Evolutionary conservation across 192 early-diverging fungal species (phyloP).

Genomic region (Dissophora ornata): DNA sequence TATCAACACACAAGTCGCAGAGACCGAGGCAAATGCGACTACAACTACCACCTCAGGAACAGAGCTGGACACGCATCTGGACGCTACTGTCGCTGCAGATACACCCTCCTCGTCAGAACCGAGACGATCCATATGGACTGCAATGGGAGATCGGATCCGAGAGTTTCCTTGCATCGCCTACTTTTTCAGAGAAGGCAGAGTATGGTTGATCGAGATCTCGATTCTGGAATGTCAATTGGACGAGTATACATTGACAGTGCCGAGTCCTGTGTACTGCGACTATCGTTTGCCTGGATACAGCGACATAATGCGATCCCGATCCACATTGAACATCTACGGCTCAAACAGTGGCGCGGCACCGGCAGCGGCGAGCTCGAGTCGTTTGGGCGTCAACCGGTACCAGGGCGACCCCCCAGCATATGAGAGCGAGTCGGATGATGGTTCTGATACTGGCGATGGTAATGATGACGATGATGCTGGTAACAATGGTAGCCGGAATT

Average conservation of each 20-base stretch:
- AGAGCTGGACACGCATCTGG: not conserved
- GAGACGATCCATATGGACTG: not conserved
- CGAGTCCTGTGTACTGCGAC: slow-evolving; percentile 44
- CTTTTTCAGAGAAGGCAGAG: slow-evolving; percentile 15
- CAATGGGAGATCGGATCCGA: not conserved
- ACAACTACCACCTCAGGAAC: not conserved
- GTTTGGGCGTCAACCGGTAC: slow-evolving; percentile 9
- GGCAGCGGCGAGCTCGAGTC: slow-evolving; percentile 11
- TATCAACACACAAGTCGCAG: slow-evolving; percentile 1
- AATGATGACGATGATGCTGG: slow-evolving; percentile 22
- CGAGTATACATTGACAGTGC: slow-evolving; percentile 36
- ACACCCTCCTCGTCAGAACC: not conserved
- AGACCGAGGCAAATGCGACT: no score
- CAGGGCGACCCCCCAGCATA: slow-evolving; percentile 30
- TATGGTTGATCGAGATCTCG: slow-evolving; percentile 50
- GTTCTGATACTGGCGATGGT: not conserved
- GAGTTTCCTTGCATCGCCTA: not conserved
- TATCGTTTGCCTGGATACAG: slow-evolving; percentile 44
- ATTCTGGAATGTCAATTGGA: slow-evolving; percentile 40
- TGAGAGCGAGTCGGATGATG: slow-evolving; percentile 19
- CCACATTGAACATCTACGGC: not conserved
- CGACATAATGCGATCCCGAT: slow-evolving; percentile 24
- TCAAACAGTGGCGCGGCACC: not conserved
- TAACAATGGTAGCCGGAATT: no score
- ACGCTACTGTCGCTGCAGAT: not conserved